Conservation (phyloP, 345 rosid genomes). For the Populus pruinosa region DNA sequence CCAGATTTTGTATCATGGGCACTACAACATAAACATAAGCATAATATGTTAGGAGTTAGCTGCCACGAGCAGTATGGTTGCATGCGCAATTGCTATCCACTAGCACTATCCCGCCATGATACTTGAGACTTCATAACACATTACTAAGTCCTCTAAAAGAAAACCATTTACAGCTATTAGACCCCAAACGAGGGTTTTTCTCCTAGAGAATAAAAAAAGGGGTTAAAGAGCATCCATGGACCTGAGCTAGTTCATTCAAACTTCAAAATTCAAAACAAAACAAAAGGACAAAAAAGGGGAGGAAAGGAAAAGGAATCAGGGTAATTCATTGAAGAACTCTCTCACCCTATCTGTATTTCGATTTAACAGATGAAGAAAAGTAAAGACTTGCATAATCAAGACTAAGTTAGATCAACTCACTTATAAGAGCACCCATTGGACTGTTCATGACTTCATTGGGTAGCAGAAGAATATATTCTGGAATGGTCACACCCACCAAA, state of each 20-base stretch:
- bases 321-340: background rate
- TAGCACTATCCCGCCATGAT: too few relatives aligned
- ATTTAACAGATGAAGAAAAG: background rate
- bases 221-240: too few relatives aligned
- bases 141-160: too few relatives aligned
- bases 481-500: slow-evolving; percentile 74
- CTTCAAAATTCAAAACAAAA: background rate
- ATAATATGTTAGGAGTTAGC: background rate
- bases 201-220: too few relatives aligned
- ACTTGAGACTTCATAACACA: too few relatives aligned
- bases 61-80: too few relatives aligned
- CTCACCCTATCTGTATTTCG: background rate
- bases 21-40: slow-evolving; percentile 37
- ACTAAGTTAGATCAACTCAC: slow-evolving; percentile 45
- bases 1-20: slow-evolving; percentile 94
- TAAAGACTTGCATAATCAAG: background rate
- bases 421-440: slow-evolving; percentile 83
- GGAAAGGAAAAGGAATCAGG: too few relatives aligned
- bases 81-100: background rate
- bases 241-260: background rate
- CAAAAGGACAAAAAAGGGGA: too few relatives aligned
- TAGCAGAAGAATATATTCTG: slow-evolving; percentile 80
- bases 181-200: too few relatives aligned
- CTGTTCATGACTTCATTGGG: slow-evolving; percentile 87
- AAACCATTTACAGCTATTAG: too few relatives aligned